These are phyloP conservation scores for Tilletia walkeri DNA, from an alignment of 1,284 basidiomycete species.

Conservation along the genomic window DNA sequence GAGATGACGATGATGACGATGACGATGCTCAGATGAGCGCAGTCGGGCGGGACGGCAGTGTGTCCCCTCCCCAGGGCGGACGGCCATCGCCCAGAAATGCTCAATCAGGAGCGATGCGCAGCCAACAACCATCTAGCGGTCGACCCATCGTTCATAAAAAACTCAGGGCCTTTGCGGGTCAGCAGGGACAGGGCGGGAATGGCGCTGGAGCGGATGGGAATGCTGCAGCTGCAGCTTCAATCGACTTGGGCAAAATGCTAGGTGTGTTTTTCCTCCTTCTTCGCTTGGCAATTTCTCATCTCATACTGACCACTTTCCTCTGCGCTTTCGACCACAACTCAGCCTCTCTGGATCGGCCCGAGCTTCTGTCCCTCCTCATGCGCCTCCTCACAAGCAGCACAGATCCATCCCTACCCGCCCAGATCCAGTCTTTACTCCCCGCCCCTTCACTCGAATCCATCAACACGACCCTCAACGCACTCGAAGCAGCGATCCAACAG, in stretches of 20 bases:
- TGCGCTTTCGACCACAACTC: background rate
- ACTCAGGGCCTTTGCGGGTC: background rate
- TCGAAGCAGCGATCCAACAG: slow-evolving; percentile 25
- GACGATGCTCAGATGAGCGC: slow-evolving; percentile 16
- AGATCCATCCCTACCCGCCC: slow-evolving; percentile 35
- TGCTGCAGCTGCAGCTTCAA: background rate
- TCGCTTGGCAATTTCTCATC: too few species aligned
- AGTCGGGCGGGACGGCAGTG: background rate
- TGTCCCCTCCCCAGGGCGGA: background rate
- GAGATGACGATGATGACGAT: slow-evolving; percentile 7
- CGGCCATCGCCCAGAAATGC: background rate
- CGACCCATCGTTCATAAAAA: slow-evolving; percentile 13
- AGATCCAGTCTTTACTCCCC: slow-evolving; percentile 37
- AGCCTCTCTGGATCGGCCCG: slow-evolving; percentile 48
- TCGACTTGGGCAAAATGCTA: slow-evolving; percentile 13
- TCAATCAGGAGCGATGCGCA: too few species aligned
- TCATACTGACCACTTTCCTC: too few species aligned
- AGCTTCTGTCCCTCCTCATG: slow-evolving; percentile 41
- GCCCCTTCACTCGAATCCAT: slow-evolving; percentile 35
- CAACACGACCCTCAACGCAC: slow-evolving; percentile 21
- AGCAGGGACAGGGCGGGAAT: too few species aligned
- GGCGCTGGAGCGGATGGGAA: too few species aligned
- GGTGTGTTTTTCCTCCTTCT: background rate
- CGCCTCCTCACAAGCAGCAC: slow-evolving; percentile 33
- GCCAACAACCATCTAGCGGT: background rate